phyloP scores from a whole-genome alignment of 768 basidiomycete species.

The Artomyces pyxidatus region DNA sequence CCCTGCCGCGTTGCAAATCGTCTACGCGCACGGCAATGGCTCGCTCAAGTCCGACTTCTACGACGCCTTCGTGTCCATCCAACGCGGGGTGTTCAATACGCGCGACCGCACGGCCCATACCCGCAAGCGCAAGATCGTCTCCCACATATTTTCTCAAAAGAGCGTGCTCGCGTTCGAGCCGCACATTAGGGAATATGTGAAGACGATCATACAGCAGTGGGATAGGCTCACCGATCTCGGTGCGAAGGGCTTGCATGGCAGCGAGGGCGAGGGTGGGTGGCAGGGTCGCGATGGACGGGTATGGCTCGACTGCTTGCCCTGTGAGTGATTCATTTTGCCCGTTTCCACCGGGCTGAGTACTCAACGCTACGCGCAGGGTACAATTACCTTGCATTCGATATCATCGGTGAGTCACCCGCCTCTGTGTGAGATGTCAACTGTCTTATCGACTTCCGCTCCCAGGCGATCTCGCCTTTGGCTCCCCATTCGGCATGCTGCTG shows the following conservation, averaged over 20 bases:
- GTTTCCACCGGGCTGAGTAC: slow-evolving; percentile 6
- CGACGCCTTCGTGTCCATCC: slow-evolving; percentile 30
- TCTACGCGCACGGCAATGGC: slow-evolving; percentile 38
- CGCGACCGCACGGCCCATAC: slow-evolving; percentile 68
- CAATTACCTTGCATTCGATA: slow-evolving; percentile 64
- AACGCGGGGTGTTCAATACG: slow-evolving; percentile 65
- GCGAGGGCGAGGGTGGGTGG: slow-evolving; percentile 53
- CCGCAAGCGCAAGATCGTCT: slow-evolving; percentile 86
- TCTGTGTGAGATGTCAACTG: background rate
- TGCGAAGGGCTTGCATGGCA: slow-evolving; percentile 40
- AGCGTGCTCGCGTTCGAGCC: slow-evolving; percentile 83
- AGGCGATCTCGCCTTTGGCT: slow-evolving; percentile 72
- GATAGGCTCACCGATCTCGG: slow-evolving; percentile 52
- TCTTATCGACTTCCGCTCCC: background rate
- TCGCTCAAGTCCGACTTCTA: slow-evolving; percentile 38
- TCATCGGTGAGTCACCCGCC: slow-evolving; percentile 44
- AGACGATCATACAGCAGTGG: slow-evolving; percentile 58
- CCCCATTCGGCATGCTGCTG: slow-evolving; percentile 79
- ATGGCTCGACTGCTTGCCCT: slow-evolving; percentile 71
- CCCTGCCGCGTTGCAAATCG: slow-evolving; percentile 30
- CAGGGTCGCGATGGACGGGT: slow-evolving; percentile 50
- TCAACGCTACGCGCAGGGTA: slow-evolving; percentile 29
- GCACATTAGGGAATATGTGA: slow-evolving; percentile 55
- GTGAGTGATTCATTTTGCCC: slow-evolving; percentile 29
- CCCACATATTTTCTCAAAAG: slow-evolving; percentile 80